phyloP scores from a whole-genome alignment of 257 asterid genomes.

The Capsicum rhomboideum region DNA sequence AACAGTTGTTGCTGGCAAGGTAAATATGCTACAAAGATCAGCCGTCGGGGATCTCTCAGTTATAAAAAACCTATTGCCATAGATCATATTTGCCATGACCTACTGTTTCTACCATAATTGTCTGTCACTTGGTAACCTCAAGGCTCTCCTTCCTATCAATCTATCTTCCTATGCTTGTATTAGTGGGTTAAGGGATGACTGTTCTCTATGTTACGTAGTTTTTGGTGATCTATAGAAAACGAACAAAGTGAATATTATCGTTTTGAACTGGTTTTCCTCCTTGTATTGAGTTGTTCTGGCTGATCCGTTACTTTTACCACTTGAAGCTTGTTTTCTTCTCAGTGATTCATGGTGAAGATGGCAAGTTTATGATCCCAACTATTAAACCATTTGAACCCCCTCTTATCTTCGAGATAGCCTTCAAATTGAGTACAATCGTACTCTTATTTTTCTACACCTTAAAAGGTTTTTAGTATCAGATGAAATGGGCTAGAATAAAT shows the following conservation, averaged over 20 bases:
- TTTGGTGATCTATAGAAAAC: neutral
- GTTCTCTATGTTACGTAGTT: neutral
- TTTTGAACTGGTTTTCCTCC: neutral
- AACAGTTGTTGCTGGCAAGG: conserved; percentile 81
- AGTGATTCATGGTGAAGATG: neutral
- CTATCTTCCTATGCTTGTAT: too few relatives aligned
- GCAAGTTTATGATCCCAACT: neutral
- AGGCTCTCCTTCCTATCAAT: neutral
- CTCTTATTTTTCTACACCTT: neutral
- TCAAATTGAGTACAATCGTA: neutral
- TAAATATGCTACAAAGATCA: conserved; percentile 8
- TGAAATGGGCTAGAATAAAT: neutral
- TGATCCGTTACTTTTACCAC: neutral
- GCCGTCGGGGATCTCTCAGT: neutral
- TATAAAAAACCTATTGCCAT: neutral
- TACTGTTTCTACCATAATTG: neutral
- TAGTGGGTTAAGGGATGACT: neutral
- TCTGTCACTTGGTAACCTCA: neutral
- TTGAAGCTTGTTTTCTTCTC: neutral
- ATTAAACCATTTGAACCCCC: neutral
- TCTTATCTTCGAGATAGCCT: neutral
- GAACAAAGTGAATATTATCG: neutral
- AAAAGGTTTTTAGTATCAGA: neutral
- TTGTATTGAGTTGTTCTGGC: neutral
- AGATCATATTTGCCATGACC: neutral